These are phyloP conservation scores for Podosphaera xanthii DNA, from an alignment of 2,329 filamentous ascomycete species.

Conservation along the genomic window DNA sequence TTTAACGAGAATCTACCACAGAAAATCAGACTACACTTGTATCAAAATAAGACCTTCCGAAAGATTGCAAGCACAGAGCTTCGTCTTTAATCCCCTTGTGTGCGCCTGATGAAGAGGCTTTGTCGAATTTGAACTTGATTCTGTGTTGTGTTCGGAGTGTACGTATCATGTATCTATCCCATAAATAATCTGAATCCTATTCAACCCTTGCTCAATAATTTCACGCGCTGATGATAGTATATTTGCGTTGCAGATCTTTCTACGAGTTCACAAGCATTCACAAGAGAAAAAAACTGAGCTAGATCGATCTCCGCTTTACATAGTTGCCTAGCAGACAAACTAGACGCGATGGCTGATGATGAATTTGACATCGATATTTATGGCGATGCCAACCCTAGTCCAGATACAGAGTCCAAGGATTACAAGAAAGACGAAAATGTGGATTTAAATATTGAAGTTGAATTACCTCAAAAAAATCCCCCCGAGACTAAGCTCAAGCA, in stretches of 20 bases:
- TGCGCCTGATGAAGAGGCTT: slow-evolving; percentile 14
- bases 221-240: slow-evolving; percentile 15
- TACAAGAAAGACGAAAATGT: slow-evolving; percentile 18
- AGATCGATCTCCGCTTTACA: not conserved
- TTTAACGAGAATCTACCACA: slow-evolving; percentile 5
- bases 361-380: slow-evolving; percentile 55
- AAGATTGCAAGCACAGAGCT: slow-evolving; percentile 39
- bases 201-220: slow-evolving; percentile 6
- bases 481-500: slow-evolving; percentile 10
- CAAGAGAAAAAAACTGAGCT: not conserved
- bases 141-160: slow-evolving; percentile 16
- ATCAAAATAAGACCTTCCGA: slow-evolving; percentile 6
- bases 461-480: slow-evolving; percentile 7
- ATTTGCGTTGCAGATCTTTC: slow-evolving; percentile 13
- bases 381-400: slow-evolving; percentile 31
- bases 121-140: slow-evolving; percentile 15
- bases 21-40: slow-evolving; percentile 11
- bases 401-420: slow-evolving; percentile 17
- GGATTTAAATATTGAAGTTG: slow-evolving; percentile 17
- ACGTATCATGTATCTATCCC: slow-evolving; percentile 18
- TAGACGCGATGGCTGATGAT: slow-evolving; percentile 36
- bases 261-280: slow-evolving; percentile 5
- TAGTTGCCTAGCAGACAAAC: slow-evolving; percentile 2
- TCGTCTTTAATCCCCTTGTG: slow-evolving; percentile 28
- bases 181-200: slow-evolving; percentile 14